Evolutionary conservation across 495 filamentous ascomycete species (phyloP).

Genomic region (Hypomontagnella monticulosa): DNA sequence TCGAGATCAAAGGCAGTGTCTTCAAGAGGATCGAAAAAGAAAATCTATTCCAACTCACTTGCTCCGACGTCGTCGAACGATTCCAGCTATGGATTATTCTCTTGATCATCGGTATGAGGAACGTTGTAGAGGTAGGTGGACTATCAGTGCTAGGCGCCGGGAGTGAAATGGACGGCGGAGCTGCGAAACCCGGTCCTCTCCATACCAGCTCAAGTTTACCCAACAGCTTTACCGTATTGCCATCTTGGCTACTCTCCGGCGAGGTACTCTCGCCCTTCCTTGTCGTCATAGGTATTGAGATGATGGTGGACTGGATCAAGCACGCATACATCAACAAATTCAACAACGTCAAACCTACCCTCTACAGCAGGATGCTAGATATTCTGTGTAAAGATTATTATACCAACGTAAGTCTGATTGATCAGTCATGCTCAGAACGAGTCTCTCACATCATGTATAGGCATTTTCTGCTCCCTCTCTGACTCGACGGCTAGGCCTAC

Average conservation of each 20-base stretch:
- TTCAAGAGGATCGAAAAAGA: constrained; percentile 99
- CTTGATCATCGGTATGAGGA: constrained; percentile 91
- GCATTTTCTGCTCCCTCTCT: constrained; percentile 87
- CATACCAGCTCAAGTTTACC: constrained; percentile 75
- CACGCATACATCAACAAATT: constrained; percentile 98
- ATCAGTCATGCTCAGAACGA: neutral
- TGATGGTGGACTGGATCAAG: constrained; percentile 97
- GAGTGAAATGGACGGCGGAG: constrained; percentile 49
- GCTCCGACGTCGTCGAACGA: constrained; percentile 94
- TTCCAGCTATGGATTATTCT: constrained; percentile 99
- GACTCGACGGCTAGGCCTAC: constrained; percentile 88
- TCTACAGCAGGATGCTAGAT: constrained; percentile 90
- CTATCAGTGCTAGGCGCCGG: constrained; percentile 60
- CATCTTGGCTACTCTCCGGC: constrained; percentile 76
- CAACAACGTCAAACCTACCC: constrained; percentile 89
- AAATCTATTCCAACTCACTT: constrained; percentile 95
- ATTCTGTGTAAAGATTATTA: constrained; percentile 98
- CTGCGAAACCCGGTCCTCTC: constrained; percentile 55
- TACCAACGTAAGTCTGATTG: constrained; percentile 70
- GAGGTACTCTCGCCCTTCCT: constrained; percentile 92
- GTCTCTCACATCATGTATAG: constrained; percentile 48
- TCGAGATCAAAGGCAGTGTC: constrained; percentile 96
- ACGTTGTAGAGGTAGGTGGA: constrained; percentile 92
- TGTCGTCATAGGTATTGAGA: constrained; percentile 92
- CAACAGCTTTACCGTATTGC: constrained; percentile 86